A percentile compares a stretch with the other conserved stretches of the same genome.
Conservation (phyloP, 148 eudicot genomes). For the Amaranthus cruentus region DNA sequence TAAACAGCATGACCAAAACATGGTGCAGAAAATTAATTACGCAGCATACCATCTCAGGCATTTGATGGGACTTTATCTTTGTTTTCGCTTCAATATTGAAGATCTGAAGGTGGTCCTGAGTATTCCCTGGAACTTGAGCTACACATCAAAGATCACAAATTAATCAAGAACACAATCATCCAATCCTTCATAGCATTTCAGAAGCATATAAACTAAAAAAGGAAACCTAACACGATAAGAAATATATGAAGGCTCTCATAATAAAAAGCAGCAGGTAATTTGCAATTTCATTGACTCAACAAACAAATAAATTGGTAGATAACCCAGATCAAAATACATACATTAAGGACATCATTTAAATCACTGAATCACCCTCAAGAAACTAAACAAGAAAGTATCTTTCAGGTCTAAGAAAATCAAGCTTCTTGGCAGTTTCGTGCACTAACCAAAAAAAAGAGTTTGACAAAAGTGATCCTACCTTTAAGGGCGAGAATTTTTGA, state of each 20-base stretch:
- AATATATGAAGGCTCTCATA: neutral
- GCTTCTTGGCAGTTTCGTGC: no score
- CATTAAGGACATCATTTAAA: neutral
- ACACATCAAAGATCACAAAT: constrained; percentile 36
- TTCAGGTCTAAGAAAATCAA: no score
- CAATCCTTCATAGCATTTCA: no score
- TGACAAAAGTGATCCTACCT: constrained; percentile 36
- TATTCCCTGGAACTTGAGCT: constrained; percentile 92
- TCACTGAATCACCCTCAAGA: neutral
- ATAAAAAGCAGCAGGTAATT: neutral
- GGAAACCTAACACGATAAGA: neutral
- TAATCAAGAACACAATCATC: neutral
- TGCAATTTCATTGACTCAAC: neutral
- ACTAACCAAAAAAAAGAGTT: neutral
- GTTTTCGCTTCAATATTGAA: constrained; percentile 87
- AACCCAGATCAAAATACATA: neutral
- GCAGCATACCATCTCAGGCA: constrained; percentile 81
- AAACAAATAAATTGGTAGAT: no score
- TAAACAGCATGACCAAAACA: neutral
- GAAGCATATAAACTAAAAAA: neutral
- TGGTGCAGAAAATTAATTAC: neutral
- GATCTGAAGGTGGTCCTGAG: constrained; percentile 91
- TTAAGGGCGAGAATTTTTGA: constrained; percentile 78
- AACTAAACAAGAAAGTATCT: neutral
- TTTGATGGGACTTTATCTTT: constrained; percentile 81